Base-by-base conservation (phyloP, 306 rosid genomes). In the Benincasa hispida region DNA sequence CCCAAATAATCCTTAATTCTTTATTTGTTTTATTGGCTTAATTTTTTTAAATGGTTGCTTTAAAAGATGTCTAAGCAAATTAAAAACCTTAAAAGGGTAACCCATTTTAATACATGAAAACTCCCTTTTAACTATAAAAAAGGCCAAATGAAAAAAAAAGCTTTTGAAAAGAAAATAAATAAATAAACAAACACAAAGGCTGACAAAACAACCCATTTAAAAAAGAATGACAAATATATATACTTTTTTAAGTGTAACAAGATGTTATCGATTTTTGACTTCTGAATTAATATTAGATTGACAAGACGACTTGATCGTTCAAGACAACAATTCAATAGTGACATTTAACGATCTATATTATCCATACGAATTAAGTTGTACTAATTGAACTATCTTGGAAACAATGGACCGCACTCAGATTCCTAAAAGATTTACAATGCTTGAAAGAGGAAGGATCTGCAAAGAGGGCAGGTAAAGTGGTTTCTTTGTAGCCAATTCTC, bases 391-490 rank as follows among this genome's bases (percentile, higher is more conserved):
- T 35, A n/a, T 65, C 70, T 62, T 28, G 22, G 4, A 67, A 67
- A 39, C 51, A 11, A 63, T 32, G 24, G 13, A 18, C 15, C 9
- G 2, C 7, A 42, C 12, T 45, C 3, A n/a, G 4, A 50, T 15
- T 45, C n/a, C 37, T 2, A 24, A 47, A 25, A 10, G 24, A 42
- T 68, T 70, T 30, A 72, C 58, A 50, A 3, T 27, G 30, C 21
- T 22, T 15, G 37, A 14, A 91, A 83, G 53, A 88, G 41, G 42
- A 79, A 77, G 1, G 93, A 89, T 70, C 98, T 84, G 84, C 98
- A 91, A 28, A 93, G 91, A 54, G 98, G 98, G 57, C 98, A 91
- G 63, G 96, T 89, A 82, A 91, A 93, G 66, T 88, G 82, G 51
- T 61, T 30, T 48, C 81, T 61, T 0, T 77, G 78, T 0, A 89